Evolutionary conservation across 768 basidiomycete species (phyloP), one percentile per base, ranked within the genome.

Genomic region (Panaeolus papilionaceus): DNA sequence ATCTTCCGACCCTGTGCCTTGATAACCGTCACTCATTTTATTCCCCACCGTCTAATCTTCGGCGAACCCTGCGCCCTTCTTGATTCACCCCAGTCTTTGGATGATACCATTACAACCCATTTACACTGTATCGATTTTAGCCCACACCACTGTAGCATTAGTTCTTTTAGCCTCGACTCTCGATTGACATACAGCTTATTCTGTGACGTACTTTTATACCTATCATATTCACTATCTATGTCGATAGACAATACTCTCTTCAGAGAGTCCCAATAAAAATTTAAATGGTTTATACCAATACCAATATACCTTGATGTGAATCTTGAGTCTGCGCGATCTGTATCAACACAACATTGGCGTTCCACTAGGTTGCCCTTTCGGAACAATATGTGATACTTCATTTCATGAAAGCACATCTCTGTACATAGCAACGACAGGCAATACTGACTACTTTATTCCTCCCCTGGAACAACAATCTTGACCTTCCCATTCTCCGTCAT

Each of bases 91-190:
- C 39, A 38, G 18, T 49, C 40, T 61, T 61, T 62, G 61, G 67
- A 64, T 58, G 51, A 67, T 67, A 64, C 64, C 33, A 58, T 33
- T 58, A 37, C 49, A 2, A 28, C 49, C 20, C 28, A 28, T 58
- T 58, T 58, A 58, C 64, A 64, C 64, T 64, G 64, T 66, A 64
- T 40, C 44, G 42, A 40, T 61, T 54, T 40, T 38, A 64, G n/a
- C 62, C 51, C 40, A 23, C 54, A 14, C n/a, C 66, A 67, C 66
- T 71, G 70, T 71, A 71, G 66, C 68, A 58, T 58, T 71, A 71
- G 54, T 64, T 23, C 58, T 65, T 49, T 44, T 47, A 45, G 3
- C 37, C 40, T 61, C 49, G 26, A 47, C 20, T 64, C 64, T 20
- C 23, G 6, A 20, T n/a, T 3, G 11, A 64, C 20, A 37, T 20